Evolutionary conservation across 148 eudicot genomes (phyloP).

Genomic region (Cornus controversa): DNA sequence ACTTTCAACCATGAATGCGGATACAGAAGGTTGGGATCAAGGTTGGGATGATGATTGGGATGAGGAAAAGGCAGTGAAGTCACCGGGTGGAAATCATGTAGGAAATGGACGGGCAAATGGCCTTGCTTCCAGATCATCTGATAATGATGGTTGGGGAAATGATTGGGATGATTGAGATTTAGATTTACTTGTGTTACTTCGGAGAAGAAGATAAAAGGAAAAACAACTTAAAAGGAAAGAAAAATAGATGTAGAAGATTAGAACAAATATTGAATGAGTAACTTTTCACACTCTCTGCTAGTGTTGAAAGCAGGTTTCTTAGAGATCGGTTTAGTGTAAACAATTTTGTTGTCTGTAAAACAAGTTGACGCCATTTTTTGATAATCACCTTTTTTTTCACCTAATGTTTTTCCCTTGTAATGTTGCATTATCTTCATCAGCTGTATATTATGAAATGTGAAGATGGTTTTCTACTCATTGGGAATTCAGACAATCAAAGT

Average conservation of each 20-base stretch:
- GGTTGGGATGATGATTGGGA: constrained; percentile 44
- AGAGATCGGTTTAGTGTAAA: not conserved
- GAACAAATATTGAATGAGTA: not conserved
- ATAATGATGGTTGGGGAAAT: constrained; percentile 17
- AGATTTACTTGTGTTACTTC: not conserved
- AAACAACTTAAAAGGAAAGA: not conserved
- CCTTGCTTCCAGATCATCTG: constrained; percentile 11
- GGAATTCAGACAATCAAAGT: not conserved
- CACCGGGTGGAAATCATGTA: constrained; percentile 7
- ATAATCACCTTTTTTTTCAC: not conserved
- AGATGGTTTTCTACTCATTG: not conserved
- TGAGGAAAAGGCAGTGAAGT: constrained; percentile 31
- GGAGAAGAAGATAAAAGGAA: not conserved
- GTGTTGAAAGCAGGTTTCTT: not conserved
- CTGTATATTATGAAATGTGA: not conserved
- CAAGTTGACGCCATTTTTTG: not conserved
- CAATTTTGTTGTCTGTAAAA: not conserved
- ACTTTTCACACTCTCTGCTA: too few species aligned
- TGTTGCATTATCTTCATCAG: not conserved
- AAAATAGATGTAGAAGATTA: not conserved
- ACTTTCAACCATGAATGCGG: constrained; percentile 4
- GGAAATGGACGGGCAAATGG: constrained; percentile 20
- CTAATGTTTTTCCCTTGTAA: not conserved
- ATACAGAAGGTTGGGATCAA: constrained; percentile 27
- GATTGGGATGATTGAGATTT: constrained; percentile 23